Evolutionary conservation across 2,329 filamentous ascomycete genomes (phyloP), one percentile per base, ranked within the genome.

Genomic region (Xylariaceae sp.): DNA sequence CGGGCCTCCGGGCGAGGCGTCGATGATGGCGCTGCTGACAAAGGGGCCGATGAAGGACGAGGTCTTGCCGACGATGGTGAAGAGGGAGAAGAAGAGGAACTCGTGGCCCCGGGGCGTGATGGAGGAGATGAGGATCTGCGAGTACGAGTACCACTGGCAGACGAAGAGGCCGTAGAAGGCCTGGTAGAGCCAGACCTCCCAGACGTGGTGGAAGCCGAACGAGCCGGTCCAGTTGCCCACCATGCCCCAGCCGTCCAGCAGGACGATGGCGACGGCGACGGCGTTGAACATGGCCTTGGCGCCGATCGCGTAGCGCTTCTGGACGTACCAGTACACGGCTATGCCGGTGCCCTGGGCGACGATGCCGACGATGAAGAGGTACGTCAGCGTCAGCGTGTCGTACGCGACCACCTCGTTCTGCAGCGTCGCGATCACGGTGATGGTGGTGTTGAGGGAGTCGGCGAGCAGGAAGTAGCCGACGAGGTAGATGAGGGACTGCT

Each of bases 231-330:
- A 69, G 48, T 67, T 69, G 2, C 67, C 67, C 3, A 69, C 53
- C 65, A 69, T 66, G 29, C 67, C 67, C 67, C 66, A 70, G 18
- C 55, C 60, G 28, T 76, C 73, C 1, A 83, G 69, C 0, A 83
- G 47, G 11, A 83, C 67, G 45, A 83, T 83, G 24, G 65, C 69
- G 2, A 81, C 59, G 47, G 78, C 78, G 40, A 83, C 70, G 7
- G 67, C 63, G 52, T 81, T 80, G 64, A 85, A 83, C 80, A 85
- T 84, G 12, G 72, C 74, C 57, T 84, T 84, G 1, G 78, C 81
- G 30, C 69, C 67, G 3, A 84, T 65, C 2, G 68, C 57, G 54
- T 70, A 80, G n/a, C 67, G 67, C 45, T 74, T 71, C 54, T 85
- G 81, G 9, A 80, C 63, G 36, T 62, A 63, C 74, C 76, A 84